Evolutionary conservation across 768 basidiomycete genomes (phyloP).

Genomic region (Dioszegia hungarica): DNA sequence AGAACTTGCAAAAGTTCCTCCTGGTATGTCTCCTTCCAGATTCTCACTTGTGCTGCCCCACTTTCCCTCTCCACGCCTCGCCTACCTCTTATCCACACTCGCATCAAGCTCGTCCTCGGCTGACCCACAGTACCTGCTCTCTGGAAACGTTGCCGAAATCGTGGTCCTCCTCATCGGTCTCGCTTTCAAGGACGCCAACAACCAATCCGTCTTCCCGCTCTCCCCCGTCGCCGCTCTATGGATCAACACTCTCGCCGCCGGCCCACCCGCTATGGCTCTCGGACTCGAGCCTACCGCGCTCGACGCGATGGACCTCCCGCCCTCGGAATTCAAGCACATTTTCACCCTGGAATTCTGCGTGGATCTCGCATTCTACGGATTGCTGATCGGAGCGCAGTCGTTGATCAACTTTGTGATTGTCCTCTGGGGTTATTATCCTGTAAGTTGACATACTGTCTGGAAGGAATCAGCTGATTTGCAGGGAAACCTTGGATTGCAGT

Average conservation of each 20-base stretch:
- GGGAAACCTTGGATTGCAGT: constrained; percentile 43
- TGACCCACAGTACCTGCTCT: constrained; percentile 51
- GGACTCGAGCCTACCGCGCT: constrained; percentile 55
- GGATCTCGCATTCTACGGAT: constrained; percentile 50
- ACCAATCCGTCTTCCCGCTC: constrained; percentile 58
- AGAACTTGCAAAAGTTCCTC: constrained; percentile 59
- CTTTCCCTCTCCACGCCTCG: no score
- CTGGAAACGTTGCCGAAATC: constrained; percentile 59
- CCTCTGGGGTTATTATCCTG: constrained; percentile 47
- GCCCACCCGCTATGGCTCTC: constrained; percentile 59
- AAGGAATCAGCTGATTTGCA: not conserved
- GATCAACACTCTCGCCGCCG: constrained; percentile 55
- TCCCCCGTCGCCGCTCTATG: constrained; percentile 54
- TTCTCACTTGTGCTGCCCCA: no score
- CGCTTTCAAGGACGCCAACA: constrained; percentile 56
- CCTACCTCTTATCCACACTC: no score
- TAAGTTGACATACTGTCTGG: not conserved
- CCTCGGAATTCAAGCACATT: constrained; percentile 48
- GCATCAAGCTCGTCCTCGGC: not conserved
- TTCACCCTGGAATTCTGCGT: constrained; percentile 49
- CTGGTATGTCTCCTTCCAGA: constrained; percentile 41
- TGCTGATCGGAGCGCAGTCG: constrained; percentile 46
- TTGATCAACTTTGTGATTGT: constrained; percentile 47
- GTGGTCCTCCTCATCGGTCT: constrained; percentile 58
- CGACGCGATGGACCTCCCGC: constrained; percentile 56